These are phyloP conservation scores for Arthonia radiata DNA, from an alignment of 495 filamentous ascomycete species.

Conservation along the genomic window DNA sequence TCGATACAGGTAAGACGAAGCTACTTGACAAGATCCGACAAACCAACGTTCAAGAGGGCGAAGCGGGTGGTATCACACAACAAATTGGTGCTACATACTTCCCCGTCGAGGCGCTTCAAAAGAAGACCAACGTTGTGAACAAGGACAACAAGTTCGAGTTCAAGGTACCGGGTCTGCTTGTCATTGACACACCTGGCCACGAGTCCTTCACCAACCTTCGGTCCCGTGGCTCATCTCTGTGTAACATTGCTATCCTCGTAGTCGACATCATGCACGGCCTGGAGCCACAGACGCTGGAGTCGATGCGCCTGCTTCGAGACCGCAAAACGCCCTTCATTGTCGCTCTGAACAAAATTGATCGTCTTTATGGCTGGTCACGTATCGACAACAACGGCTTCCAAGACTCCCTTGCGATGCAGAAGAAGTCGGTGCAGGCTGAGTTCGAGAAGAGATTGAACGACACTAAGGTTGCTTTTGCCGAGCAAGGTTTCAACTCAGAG, in stretches of 20 bases:
- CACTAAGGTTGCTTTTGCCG: conserved; percentile 80
- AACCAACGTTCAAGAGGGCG: conserved; percentile 96
- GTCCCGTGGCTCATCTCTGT: conserved; percentile 86
- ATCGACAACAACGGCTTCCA: conserved; percentile 97
- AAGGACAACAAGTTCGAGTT: conserved; percentile 74
- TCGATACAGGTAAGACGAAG: conserved; percentile 99
- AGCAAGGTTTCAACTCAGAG: conserved; percentile 95
- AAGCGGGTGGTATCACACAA: conserved; percentile 98
- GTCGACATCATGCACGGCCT: conserved; percentile 99
- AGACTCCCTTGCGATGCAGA: conserved; percentile 71
- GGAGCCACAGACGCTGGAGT: conserved; percentile 93
- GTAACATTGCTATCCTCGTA: conserved; percentile 97
- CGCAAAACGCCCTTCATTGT: conserved; percentile 96
- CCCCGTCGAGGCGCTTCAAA: conserved; percentile 73
- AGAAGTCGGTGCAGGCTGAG: conserved; percentile 81
- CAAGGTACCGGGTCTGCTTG: conserved; percentile 88
- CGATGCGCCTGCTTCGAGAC: conserved; percentile 80
- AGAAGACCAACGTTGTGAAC: conserved; percentile 88
- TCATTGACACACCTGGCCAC: conserved; percentile 99
- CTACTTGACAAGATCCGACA: conserved; percentile 95
- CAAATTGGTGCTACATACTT: conserved; percentile 99
- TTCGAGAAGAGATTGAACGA: conserved; percentile 76
- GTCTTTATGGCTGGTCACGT: conserved; percentile 94
- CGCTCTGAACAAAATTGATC: conserved; percentile 98
- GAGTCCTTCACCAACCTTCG: conserved; percentile 98